Conservation (phyloP, 306 rosid genomes). For the Cyclanthera cordifolia region DNA sequence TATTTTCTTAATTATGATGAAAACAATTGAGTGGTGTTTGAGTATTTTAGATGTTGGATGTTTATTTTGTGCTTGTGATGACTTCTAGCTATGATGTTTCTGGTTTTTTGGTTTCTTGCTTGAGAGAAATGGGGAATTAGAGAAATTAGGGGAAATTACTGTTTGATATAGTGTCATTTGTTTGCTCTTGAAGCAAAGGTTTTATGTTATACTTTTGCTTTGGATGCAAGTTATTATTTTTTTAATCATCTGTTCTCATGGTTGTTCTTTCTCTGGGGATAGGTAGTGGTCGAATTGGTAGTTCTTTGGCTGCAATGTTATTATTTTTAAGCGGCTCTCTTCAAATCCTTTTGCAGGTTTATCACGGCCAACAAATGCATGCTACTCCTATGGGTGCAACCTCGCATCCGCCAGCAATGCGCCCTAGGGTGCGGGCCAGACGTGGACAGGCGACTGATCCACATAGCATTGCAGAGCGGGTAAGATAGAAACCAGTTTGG, state of each 20-base stretch:
- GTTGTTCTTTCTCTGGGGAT: not conserved
- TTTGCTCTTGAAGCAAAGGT: not conserved
- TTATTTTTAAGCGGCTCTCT: not conserved
- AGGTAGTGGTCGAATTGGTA: not conserved
- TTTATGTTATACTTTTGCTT: too few relatives aligned
- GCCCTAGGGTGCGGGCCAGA: slow-evolving; percentile 92
- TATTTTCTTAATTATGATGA: not conserved
- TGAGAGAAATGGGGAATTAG: not conserved
- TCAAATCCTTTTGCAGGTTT: slow-evolving; percentile 40
- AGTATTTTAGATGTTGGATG: not conserved
- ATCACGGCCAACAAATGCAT: slow-evolving; percentile 68
- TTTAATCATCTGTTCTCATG: not conserved
- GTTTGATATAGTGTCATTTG: not conserved
- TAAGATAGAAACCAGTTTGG: slow-evolving; percentile 19
- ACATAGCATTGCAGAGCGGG: slow-evolving; percentile 98
- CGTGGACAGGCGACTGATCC: slow-evolving; percentile 99
- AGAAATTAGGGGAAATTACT: not conserved
- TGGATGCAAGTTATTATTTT: not conserved
- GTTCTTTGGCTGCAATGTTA: too few relatives aligned
- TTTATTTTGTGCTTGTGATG: not conserved
- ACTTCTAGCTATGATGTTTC: not conserved
- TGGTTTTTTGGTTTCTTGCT: not conserved
- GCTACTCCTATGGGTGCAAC: slow-evolving; percentile 38
- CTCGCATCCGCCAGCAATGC: slow-evolving; percentile 84
- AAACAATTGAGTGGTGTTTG: not conserved